Percentiles rank a stretch among this genome's conserved stretches.
Conservation (phyloP, 2,329 filamentous ascomycete genomes). For the Trichoderma arundinaceum region DNA sequence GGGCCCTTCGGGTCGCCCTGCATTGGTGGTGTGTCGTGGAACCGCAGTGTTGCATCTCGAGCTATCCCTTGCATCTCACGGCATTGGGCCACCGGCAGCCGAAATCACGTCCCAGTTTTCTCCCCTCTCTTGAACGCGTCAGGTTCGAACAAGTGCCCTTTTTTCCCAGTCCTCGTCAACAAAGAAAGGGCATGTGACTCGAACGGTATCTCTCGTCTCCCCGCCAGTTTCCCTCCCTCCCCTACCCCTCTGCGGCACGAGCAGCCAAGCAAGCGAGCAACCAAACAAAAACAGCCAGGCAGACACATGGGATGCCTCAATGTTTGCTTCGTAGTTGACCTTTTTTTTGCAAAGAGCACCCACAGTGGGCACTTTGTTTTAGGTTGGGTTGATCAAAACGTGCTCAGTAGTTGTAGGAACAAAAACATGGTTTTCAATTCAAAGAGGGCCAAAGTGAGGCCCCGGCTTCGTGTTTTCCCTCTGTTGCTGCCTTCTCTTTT, state of each 20-base stretch:
- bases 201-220: not conserved
- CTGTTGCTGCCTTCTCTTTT: not conserved
- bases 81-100: constrained; percentile 2
- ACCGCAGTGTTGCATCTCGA: constrained; percentile 6
- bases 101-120: constrained; percentile 2
- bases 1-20: constrained; percentile 17
- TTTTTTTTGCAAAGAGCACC: not conserved
- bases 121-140: not conserved
- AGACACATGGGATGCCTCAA: not conserved
- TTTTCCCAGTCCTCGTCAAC: not conserved
- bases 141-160: not conserved
- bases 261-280: not conserved
- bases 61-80: constrained; percentile 26
- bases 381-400: not conserved
- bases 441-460: constrained; percentile 23
- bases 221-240: constrained; percentile 7
- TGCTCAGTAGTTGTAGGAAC: constrained; percentile 7
- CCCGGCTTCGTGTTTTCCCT: not conserved
- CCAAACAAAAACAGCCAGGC: not conserved
- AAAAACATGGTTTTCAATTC: not conserved
- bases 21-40: constrained; percentile 5
- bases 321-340: not conserved
- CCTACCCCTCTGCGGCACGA: not conserved
- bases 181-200: constrained; percentile 7
- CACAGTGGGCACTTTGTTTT: not conserved